Conservation (phyloP, 805 yeast genomes). For the Jamesozyma spencerorum region DNA sequence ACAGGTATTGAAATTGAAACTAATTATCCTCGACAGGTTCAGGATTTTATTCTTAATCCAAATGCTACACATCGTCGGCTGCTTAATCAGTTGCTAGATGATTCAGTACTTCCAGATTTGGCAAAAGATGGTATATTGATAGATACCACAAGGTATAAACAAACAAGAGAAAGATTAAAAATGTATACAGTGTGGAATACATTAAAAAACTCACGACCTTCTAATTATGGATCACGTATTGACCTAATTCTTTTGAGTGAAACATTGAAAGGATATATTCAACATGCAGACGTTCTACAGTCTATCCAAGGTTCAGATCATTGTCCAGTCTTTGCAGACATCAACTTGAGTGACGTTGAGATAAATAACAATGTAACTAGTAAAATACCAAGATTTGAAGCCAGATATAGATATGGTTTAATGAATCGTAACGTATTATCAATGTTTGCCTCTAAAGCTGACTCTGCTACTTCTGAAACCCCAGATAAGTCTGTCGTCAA, state of each 20-base stretch:
- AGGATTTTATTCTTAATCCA: slow-evolving; percentile 28
- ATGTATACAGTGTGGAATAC: slow-evolving; percentile 94
- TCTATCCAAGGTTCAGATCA: slow-evolving; percentile 82
- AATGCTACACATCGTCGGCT: slow-evolving; percentile 35
- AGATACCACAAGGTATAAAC: slow-evolving; percentile 50
- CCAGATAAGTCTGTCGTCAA: no score
- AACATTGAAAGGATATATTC: slow-evolving; percentile 27
- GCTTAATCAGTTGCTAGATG: slow-evolving; percentile 38
- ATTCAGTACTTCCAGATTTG: slow-evolving; percentile 25
- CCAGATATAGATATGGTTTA: slow-evolving; percentile 39
- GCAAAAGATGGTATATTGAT: slow-evolving; percentile 38
- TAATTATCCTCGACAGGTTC: slow-evolving; percentile 27
- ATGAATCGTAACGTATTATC: slow-evolving; percentile 29
- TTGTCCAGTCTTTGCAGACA: slow-evolving; percentile 78
- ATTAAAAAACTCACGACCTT: slow-evolving; percentile 60
- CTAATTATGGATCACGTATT: slow-evolving; percentile 81
- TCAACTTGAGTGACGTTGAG: slow-evolving; percentile 26
- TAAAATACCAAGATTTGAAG: slow-evolving; percentile 37
- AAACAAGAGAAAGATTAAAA: slow-evolving; percentile 44
- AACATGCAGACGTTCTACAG: slow-evolving; percentile 50
- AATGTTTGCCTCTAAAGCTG: slow-evolving; percentile 26
- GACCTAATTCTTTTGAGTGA: slow-evolving; percentile 59
- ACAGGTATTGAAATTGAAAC: slow-evolving; percentile 29
- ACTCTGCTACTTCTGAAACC: not conserved
- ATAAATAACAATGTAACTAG: not conserved